These are phyloP conservation scores for Saccharomyces eubayanus DNA, from an alignment of 805 yeast genomes.

Conservation along the genomic window DNA sequence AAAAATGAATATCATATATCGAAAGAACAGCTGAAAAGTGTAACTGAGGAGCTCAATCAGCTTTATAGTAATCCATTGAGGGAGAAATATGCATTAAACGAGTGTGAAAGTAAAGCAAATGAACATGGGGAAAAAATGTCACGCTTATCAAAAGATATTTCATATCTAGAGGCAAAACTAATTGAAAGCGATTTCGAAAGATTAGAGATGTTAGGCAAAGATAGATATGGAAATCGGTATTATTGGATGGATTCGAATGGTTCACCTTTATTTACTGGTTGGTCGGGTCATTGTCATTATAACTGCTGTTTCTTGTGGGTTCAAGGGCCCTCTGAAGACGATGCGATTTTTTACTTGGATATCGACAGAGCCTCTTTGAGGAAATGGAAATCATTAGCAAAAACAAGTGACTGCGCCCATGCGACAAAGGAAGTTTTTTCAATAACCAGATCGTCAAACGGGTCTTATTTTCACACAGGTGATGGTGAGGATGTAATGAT, in stretches of 20 bases:
- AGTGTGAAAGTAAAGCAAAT: constrained; percentile 12
- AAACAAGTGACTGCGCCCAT: constrained; percentile 11
- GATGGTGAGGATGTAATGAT: constrained; percentile 13
- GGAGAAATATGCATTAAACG: constrained; percentile 12
- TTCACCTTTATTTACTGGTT: constrained; percentile 20
- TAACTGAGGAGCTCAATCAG: constrained; percentile 5
- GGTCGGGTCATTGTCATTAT: constrained; percentile 48
- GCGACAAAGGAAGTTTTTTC: constrained; percentile 22
- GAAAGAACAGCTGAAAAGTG: neutral
- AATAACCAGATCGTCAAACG: constrained; percentile 15
- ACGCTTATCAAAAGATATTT: constrained; percentile 39
- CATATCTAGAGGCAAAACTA: constrained; percentile 48
- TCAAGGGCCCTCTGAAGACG: constrained; percentile 71
- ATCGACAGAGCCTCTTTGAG: constrained; percentile 18
- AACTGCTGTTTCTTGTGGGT: constrained; percentile 82
- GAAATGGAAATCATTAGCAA: constrained; percentile 24
- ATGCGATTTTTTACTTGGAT: constrained; percentile 29
- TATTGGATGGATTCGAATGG: constrained; percentile 95
- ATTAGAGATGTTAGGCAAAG: constrained; percentile 65
- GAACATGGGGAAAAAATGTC: constrained; percentile 26
- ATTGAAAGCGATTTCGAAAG: constrained; percentile 68
- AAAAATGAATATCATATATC: neutral
- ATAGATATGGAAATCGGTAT: constrained; percentile 72
- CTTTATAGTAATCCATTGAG: neutral
- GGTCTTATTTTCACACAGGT: constrained; percentile 12